phyloP scores from a whole-genome alignment of 2,329 filamentous ascomycete species.

The Ophiognomonia clavigignenti-juglandacearum region DNA sequence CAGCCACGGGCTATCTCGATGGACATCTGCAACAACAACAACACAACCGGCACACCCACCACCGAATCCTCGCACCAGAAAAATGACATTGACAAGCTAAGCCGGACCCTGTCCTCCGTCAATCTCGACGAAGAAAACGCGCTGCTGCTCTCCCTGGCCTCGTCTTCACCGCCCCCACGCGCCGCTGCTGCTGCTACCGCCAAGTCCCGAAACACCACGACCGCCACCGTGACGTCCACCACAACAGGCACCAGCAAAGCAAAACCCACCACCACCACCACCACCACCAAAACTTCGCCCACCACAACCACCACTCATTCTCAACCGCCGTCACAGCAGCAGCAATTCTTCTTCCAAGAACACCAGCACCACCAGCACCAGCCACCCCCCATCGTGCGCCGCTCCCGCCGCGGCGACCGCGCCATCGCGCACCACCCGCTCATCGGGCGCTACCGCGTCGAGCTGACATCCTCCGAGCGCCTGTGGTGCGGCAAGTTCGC shows the following conservation, averaged over 20 bases:
- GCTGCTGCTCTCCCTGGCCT: no score
- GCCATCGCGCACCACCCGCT: not conserved
- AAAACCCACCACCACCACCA: no score
- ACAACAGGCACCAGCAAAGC: no score
- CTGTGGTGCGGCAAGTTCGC: conserved; percentile 1
- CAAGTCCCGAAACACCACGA: not conserved
- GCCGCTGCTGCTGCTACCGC: not conserved
- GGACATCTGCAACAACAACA: no score
- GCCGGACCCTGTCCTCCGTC: not conserved
- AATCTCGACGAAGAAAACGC: not conserved
- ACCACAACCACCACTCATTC: not conserved
- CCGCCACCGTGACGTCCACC: no score
- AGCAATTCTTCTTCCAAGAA: not conserved
- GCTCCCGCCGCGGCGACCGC: not conserved
- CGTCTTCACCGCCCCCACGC: no score
- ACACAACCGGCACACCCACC: not conserved
- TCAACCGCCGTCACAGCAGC: not conserved
- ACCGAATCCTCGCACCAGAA: not conserved
- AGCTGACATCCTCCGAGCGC: not conserved
- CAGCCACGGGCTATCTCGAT: no score
- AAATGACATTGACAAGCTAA: not conserved
- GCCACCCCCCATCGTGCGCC: not conserved
- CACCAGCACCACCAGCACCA: not conserved
- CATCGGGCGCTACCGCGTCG: not conserved
- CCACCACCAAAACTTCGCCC: no score